Percentiles rank a stretch among this genome's conserved stretches.
phyloP scores from a whole-genome alignment of 2,329 filamentous ascomycete species.

The Teratosphaeria pseudoeucalypti region DNA sequence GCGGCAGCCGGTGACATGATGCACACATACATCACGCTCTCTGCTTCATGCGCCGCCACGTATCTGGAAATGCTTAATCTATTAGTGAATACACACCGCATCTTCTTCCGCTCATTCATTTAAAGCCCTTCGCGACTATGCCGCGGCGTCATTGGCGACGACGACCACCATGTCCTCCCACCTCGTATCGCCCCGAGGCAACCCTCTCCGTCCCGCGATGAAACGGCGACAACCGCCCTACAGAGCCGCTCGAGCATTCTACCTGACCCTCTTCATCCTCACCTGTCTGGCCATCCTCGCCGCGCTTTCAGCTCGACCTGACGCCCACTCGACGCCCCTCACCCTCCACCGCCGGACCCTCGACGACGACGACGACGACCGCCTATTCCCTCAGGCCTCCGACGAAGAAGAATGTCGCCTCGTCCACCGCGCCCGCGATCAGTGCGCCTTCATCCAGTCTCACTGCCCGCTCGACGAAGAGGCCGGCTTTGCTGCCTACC shows the following conservation, averaged over 20 bases:
- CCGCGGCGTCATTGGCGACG: conserved; percentile 3
- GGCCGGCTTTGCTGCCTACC: conserved; percentile 78
- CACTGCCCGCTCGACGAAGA: conserved; percentile 77
- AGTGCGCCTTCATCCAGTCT: conserved; percentile 74
- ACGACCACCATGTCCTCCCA: neutral
- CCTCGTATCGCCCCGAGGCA: neutral
- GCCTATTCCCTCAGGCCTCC: conserved; percentile 14
- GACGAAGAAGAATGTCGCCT: conserved; percentile 57
- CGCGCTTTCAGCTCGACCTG: conserved; percentile 6
- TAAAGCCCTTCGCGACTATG: neutral
- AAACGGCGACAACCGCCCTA: conserved; percentile 5
- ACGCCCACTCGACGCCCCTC: conserved; percentile 37
- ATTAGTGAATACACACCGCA: neutral
- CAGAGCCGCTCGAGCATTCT: conserved; percentile 38
- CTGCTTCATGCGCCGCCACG: neutral
- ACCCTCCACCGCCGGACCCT: conserved; percentile 32
- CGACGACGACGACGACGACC: conserved; percentile 13
- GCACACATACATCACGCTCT: neutral
- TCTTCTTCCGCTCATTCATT: too few relatives aligned
- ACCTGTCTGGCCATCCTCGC: conserved; percentile 15
- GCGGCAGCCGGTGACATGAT: neutral
- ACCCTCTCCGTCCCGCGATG: neutral
- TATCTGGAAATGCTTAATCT: neutral
- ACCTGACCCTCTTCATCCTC: conserved; percentile 31
- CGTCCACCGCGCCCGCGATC: conserved; percentile 63